These are phyloP conservation scores for Tricholoma bakamatsutake DNA, from an alignment of 768 basidiomycete genomes.

Conservation along the genomic window DNA sequence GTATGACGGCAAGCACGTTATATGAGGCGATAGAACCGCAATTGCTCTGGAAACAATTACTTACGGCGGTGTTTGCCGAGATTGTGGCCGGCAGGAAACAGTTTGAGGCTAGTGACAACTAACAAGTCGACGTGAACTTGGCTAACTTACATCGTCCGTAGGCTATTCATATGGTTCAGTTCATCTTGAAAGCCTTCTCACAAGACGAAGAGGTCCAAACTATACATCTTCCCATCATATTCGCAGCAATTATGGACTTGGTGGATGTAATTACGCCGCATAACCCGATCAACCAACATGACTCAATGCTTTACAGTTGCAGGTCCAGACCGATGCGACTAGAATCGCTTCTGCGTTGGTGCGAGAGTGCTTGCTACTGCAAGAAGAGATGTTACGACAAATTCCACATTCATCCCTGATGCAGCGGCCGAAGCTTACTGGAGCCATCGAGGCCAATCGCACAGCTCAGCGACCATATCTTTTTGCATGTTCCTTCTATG, in stretches of 20 bases:
- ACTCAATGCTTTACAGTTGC: slow-evolving; percentile 22
- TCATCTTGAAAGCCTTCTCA: slow-evolving; percentile 69
- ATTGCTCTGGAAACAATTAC: slow-evolving; percentile 77
- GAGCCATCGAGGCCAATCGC: slow-evolving; percentile 26
- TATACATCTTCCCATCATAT: slow-evolving; percentile 76
- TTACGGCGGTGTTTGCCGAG: slow-evolving; percentile 50
- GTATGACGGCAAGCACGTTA: slow-evolving; percentile 79
- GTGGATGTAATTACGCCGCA: slow-evolving; percentile 45
- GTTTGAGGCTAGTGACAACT: slow-evolving; percentile 39
- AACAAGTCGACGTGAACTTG: neutral
- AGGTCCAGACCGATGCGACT: slow-evolving; percentile 29
- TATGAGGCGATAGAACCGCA: slow-evolving; percentile 93
- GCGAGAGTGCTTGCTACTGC: slow-evolving; percentile 40
- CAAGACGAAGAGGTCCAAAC: slow-evolving; percentile 86
- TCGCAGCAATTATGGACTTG: slow-evolving; percentile 60
- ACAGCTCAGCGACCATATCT: slow-evolving; percentile 36
- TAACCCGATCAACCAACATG: neutral
- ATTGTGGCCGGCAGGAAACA: slow-evolving; percentile 36
- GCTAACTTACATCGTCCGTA: slow-evolving; percentile 21
- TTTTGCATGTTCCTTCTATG: slow-evolving; percentile 63
- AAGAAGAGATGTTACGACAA: slow-evolving; percentile 47
- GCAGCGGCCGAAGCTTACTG: slow-evolving; percentile 42
- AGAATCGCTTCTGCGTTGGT: slow-evolving; percentile 30
- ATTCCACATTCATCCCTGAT: slow-evolving; percentile 45
- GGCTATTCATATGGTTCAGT: slow-evolving; percentile 64